Percentiles rank a stretch among this genome's conserved stretches.
These are phyloP conservation scores for Nakazawaea molendinolei DNA, from an alignment of 805 yeast genomes.

Conservation along the genomic window DNA sequence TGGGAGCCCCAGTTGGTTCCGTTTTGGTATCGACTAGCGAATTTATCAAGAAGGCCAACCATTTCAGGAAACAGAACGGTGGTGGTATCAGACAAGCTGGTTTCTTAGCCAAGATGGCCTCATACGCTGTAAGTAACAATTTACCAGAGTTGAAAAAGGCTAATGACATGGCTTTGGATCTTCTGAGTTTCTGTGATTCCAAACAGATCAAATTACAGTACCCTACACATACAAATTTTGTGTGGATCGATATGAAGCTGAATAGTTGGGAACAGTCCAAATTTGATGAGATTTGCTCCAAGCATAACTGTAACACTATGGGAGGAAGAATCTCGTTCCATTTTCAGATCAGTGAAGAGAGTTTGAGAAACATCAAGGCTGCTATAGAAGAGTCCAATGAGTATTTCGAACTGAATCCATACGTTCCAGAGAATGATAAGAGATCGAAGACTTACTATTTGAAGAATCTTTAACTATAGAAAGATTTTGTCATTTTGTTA, in stretches of 20 bases:
- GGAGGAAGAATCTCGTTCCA: conserved; percentile 81
- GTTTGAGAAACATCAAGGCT: conserved; percentile 48
- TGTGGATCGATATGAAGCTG: conserved; percentile 54
- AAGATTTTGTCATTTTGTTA: too few relatives aligned
- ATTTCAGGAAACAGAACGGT: conserved; percentile 86
- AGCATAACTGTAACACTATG: conserved; percentile 55
- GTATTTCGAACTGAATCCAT: conserved; percentile 47
- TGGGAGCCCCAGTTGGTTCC: conserved; percentile 93
- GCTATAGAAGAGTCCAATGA: conserved; percentile 52
- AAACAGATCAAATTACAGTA: conserved; percentile 52
- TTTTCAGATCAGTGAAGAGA: conserved; percentile 49
- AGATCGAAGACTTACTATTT: conserved; percentile 3
- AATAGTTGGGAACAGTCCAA: conserved; percentile 49
- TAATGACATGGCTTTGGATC: conserved; percentile 42
- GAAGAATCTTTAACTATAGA: not conserved
- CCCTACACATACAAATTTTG: conserved; percentile 81
- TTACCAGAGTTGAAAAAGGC: conserved; percentile 46
- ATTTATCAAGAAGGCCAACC: conserved; percentile 65
- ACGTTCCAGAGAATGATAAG: conserved; percentile 19
- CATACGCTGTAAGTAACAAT: conserved; percentile 65
- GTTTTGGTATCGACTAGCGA: conserved; percentile 62
- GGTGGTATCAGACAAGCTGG: conserved; percentile 93
- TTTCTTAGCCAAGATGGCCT: conserved; percentile 72
- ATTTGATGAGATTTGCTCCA: conserved; percentile 43
- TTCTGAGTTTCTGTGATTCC: conserved; percentile 42